These are phyloP conservation scores for Yamadazyma spencermartinsiae DNA, from an alignment of 1,139 yeast species.

Conservation along the genomic window DNA sequence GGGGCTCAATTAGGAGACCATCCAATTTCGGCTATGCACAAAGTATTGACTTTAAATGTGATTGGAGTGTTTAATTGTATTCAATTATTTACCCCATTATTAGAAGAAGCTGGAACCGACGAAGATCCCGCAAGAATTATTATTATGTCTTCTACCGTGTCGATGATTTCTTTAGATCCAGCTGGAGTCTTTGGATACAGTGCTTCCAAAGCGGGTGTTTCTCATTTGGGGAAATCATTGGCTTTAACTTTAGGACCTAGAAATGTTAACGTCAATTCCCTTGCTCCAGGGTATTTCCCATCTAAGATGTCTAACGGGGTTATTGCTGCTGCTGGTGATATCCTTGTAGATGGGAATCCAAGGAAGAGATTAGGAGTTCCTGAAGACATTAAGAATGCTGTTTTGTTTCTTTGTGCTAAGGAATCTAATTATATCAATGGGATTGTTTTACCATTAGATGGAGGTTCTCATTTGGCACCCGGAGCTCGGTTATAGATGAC, in stretches of 20 bases:
- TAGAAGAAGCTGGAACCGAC: slow-evolving; percentile 53
- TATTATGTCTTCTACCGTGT: slow-evolving; percentile 65
- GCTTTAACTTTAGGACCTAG: slow-evolving; percentile 67
- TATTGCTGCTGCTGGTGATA: slow-evolving; percentile 54
- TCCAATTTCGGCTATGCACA: slow-evolving; percentile 61
- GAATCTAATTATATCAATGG: slow-evolving; percentile 70
- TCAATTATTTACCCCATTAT: slow-evolving; percentile 59
- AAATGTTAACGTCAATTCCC: slow-evolving; percentile 63
- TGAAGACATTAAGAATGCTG: slow-evolving; percentile 61
- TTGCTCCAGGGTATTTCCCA: slow-evolving; percentile 82
- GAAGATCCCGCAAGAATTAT: slow-evolving; percentile 68
- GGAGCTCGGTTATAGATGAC: slow-evolving; percentile 19
- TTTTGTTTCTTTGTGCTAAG: slow-evolving; percentile 58
- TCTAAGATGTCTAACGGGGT: slow-evolving; percentile 75
- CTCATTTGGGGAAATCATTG: slow-evolving; percentile 65
- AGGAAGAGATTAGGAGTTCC: slow-evolving; percentile 63
- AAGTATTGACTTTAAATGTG: slow-evolving; percentile 65
- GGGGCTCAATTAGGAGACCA: slow-evolving; percentile 66
- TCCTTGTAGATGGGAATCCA: slow-evolving; percentile 54
- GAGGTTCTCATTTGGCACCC: slow-evolving; percentile 50
- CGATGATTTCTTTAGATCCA: slow-evolving; percentile 46
- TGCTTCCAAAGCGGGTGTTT: slow-evolving; percentile 78
- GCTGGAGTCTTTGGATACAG: slow-evolving; percentile 66
- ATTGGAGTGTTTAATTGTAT: slow-evolving; percentile 72
- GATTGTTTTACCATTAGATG: slow-evolving; percentile 72